Conservation (phyloP, 106 monocot genomes). For the Allium fistulosum region DNA sequence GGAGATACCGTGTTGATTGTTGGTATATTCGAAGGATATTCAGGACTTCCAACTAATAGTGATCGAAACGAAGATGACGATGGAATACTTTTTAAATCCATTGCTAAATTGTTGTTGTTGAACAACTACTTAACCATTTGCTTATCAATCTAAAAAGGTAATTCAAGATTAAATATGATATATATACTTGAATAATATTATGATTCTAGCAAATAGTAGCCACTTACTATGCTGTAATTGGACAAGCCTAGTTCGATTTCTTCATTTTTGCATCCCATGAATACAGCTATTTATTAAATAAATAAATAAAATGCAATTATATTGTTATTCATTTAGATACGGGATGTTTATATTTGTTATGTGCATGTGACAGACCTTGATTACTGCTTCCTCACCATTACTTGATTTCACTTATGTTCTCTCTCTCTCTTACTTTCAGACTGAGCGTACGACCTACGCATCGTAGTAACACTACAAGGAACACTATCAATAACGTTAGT, state of each 20-base stretch:
- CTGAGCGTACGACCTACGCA: too few relatives aligned
- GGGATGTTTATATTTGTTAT: background rate
- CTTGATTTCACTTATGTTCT: too few relatives aligned
- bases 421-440: too few relatives aligned
- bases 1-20: conserved; percentile 14
- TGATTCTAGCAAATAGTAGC: background rate
- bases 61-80: conserved; percentile 64
- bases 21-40: conserved; percentile 32
- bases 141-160: conserved; percentile 11
- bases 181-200: background rate
- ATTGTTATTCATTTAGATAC: background rate
- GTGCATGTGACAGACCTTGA: conserved; percentile 41
- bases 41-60: conserved; percentile 49
- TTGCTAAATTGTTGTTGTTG: conserved; percentile 9
- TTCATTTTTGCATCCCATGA: conserved; percentile 53
- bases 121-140: conserved; percentile 36
- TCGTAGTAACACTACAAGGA: too few relatives aligned
- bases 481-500: too few relatives aligned
- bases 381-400: conserved; percentile 74
- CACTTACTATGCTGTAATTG: conserved; percentile 8
- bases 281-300: conserved; percentile 35
- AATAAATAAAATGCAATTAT: background rate
- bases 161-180: background rate
- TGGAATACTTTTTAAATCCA: conserved; percentile 21
- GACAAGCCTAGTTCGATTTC: conserved; percentile 67